A percentile compares a stretch with the other conserved stretches of the same genome.
These are phyloP conservation scores for Trypanosoma congolense DNA, from an alignment of 208 protist genomes.

Conservation along the genomic window DNA sequence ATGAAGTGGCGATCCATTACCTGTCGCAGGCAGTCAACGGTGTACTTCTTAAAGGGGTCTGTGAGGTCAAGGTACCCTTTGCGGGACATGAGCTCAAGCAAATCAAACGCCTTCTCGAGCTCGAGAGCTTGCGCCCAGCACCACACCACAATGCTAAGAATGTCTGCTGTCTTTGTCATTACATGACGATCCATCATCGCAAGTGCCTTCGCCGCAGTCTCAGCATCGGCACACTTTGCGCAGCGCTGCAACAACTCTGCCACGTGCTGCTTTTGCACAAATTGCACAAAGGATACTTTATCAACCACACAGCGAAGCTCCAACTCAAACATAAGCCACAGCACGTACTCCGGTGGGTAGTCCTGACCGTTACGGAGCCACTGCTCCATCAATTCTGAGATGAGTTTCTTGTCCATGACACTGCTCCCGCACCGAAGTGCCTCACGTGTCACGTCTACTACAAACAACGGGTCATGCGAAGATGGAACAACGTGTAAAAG, in stretches of 20 bases:
- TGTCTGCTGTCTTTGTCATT: constrained; percentile 65
- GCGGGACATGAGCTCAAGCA: constrained; percentile 71
- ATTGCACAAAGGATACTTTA: constrained; percentile 65
- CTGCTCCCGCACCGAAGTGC: constrained; percentile 46
- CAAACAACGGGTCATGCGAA: constrained; percentile 41
- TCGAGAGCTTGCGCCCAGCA: constrained; percentile 59
- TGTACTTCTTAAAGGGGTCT: constrained; percentile 58
- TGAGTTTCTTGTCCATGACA: constrained; percentile 62
- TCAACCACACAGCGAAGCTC: constrained; percentile 80
- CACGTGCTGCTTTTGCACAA: constrained; percentile 69
- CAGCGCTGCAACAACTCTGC: constrained; percentile 68
- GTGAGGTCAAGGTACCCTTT: constrained; percentile 73
- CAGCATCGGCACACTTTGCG: constrained; percentile 69
- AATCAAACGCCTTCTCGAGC: constrained; percentile 71
- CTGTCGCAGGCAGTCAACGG: constrained; percentile 62
- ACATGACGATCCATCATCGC: constrained; percentile 84
- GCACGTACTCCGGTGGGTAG: constrained; percentile 72
- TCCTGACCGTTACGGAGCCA: constrained; percentile 33
- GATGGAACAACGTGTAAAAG: constrained; percentile 63
- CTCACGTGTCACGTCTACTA: constrained; percentile 61
- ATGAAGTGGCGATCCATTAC: constrained; percentile 82
- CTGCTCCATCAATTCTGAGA: constrained; percentile 58
- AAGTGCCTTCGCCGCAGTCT: constrained; percentile 56
- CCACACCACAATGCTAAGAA: constrained; percentile 72
- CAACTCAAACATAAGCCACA: constrained; percentile 82